A percentile compares a stretch with the other conserved stretches of the same genome.
phyloP scores from a whole-genome alignment of 1,139 yeast genomes.

The Saccharomycopsis crataegensis region DNA sequence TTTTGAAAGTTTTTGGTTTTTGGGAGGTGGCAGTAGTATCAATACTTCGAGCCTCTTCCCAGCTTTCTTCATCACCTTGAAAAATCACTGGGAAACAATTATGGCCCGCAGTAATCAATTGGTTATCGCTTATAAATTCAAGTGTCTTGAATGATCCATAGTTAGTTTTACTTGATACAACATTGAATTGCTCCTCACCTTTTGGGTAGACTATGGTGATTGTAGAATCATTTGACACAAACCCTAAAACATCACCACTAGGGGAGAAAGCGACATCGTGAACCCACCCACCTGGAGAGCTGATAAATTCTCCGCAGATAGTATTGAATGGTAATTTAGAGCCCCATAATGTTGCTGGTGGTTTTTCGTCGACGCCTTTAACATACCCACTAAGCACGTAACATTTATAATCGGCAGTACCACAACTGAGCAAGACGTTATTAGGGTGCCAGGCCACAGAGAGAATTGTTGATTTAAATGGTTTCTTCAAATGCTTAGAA shows the following conservation, averaged over 20 bases:
- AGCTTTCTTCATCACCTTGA: conserved; percentile 58
- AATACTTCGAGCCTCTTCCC: conserved; percentile 59
- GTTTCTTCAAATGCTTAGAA: conserved; percentile 92
- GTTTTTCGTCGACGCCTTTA: conserved; percentile 83
- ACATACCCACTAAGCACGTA: conserved; percentile 90
- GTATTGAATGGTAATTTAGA: conserved; percentile 94
- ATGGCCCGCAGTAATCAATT: conserved; percentile 84
- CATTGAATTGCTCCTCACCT: conserved; percentile 58
- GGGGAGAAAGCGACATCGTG: conserved; percentile 89
- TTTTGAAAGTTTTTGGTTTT: neutral
- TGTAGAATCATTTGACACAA: conserved; percentile 72
- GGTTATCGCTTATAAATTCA: conserved; percentile 56
- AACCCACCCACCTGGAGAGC: conserved; percentile 81
- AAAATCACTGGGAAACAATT: conserved; percentile 87
- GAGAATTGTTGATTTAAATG: conserved; percentile 80
- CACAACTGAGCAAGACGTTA: conserved; percentile 79
- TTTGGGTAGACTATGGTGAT: conserved; percentile 68
- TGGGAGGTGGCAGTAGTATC: conserved; percentile 32
- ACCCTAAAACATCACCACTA: conserved; percentile 69
- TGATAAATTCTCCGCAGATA: conserved; percentile 75
- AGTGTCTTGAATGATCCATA: conserved; percentile 78
- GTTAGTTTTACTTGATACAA: conserved; percentile 50
- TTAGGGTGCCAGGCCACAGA: conserved; percentile 93
- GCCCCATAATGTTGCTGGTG: conserved; percentile 80
- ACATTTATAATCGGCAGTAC: conserved; percentile 93